A percentile compares a stretch with the other conserved stretches of the same genome.
Evolutionary conservation across 148 eudicot species (phyloP).

Genomic region (Vaccinium darrowii): DNA sequence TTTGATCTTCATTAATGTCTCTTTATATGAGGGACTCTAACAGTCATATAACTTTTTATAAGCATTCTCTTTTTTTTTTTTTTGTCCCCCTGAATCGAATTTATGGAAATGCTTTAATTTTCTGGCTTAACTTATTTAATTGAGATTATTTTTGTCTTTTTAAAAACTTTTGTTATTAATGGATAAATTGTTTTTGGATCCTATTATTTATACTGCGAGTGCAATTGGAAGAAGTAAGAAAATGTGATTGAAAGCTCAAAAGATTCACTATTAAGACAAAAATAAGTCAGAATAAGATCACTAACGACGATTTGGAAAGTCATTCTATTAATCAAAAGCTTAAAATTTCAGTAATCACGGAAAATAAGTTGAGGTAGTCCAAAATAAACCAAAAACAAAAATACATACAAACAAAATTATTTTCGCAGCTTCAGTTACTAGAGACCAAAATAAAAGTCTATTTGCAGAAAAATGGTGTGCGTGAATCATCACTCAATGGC

Average conservation of each 20-base stretch:
- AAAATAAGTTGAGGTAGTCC: neutral
- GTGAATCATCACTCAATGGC: neutral
- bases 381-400: neutral
- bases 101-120: neutral
- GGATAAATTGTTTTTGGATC: neutral
- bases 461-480: neutral
- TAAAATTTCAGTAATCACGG: neutral
- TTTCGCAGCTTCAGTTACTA: neutral
- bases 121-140: neutral
- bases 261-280: neutral
- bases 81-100: neutral
- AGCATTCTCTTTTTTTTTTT: neutral
- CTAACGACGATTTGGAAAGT: neutral
- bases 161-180: too few species aligned
- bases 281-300: too few species aligned
- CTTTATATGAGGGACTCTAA: neutral
- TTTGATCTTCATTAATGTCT: slow-evolving; percentile 4
- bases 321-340: neutral
- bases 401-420: neutral
- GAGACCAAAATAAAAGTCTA: neutral
- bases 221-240: neutral
- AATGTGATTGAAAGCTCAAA: too few species aligned
- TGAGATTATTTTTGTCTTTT: neutral
- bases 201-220: too few species aligned
- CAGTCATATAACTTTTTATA: neutral